Conservation (phyloP, 768 basidiomycete genomes). For the Kwoniella mangroviensis region DNA sequence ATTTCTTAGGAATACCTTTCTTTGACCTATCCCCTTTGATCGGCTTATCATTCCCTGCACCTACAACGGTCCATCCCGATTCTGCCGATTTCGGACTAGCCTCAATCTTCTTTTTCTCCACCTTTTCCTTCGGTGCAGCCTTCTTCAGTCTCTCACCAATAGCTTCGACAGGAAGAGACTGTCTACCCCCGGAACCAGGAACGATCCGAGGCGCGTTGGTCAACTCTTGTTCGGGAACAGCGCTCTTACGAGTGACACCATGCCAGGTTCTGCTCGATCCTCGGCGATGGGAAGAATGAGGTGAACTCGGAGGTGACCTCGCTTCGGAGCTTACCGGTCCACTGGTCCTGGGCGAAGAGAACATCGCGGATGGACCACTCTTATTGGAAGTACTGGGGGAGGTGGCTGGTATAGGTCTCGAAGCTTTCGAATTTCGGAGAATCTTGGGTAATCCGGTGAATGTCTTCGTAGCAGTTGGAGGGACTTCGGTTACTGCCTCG, state of each 20-base stretch:
- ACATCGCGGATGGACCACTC: too few relatives aligned
- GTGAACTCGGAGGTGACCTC: neutral
- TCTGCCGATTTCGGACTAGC: neutral
- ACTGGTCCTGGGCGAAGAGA: neutral
- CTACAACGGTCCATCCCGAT: slow-evolving; percentile 4
- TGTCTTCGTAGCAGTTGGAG: neutral
- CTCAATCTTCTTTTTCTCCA: neutral
- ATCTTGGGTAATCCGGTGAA: neutral
- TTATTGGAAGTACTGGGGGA: too few relatives aligned
- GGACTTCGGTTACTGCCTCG: neutral
- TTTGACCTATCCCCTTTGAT: neutral
- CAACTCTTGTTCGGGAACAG: neutral
- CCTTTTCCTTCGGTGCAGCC: neutral
- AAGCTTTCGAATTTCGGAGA: neutral
- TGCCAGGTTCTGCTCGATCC: neutral
- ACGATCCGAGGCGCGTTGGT: neutral
- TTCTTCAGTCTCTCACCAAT: neutral
- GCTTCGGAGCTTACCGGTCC: neutral
- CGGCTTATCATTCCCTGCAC: neutral
- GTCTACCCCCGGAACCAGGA: slow-evolving; percentile 14
- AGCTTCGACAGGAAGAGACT: neutral
- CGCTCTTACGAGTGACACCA: neutral
- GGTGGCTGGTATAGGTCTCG: neutral
- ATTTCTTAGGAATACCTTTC: neutral
- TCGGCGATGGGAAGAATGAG: neutral